Percentiles rank a stretch among this genome's conserved stretches.
Conservation (phyloP, 75 land plant species). For the Pinus tabuliformis region DNA sequence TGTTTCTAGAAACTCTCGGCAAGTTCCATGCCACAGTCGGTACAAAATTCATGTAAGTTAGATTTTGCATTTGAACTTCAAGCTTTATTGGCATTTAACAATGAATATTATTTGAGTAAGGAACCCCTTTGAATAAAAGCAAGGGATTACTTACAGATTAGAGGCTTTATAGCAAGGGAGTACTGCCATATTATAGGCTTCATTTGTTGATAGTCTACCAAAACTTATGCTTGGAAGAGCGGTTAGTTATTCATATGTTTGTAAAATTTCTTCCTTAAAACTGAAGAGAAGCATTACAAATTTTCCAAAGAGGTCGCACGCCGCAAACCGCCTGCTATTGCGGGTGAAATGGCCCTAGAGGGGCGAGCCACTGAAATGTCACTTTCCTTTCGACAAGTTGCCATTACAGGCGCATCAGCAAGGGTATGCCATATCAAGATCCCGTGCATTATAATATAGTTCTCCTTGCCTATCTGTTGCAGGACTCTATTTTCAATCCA, state of each 20-base stretch:
- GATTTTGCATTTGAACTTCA: neutral
- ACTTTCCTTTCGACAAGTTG: too few species aligned
- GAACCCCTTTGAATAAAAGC: neutral
- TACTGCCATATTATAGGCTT: neutral
- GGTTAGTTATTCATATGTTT: too few species aligned
- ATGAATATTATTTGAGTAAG: neutral
- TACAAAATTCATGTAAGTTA: conserved; percentile 80
- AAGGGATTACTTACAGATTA: neutral
- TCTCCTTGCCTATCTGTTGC: neutral
- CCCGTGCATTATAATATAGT: neutral
- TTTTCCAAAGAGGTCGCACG: too few species aligned
- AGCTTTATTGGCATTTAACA: neutral
- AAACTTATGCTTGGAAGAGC: neutral
- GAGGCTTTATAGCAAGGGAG: neutral
- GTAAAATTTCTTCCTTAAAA: too few species aligned
- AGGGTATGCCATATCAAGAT: too few species aligned
- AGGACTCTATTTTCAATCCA: too few species aligned
- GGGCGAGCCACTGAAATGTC: too few species aligned
- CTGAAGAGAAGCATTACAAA: too few species aligned
- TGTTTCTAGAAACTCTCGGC: conserved; percentile 69
- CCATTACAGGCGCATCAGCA: too few species aligned
- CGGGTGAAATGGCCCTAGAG: too few species aligned
- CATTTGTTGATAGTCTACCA: neutral
- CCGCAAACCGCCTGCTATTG: too few species aligned
- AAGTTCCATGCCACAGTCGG: conserved; percentile 70